These are phyloP conservation scores for Thelonectria rubi DNA, from an alignment of 2,329 filamentous ascomycete genomes.

Conservation along the genomic window DNA sequence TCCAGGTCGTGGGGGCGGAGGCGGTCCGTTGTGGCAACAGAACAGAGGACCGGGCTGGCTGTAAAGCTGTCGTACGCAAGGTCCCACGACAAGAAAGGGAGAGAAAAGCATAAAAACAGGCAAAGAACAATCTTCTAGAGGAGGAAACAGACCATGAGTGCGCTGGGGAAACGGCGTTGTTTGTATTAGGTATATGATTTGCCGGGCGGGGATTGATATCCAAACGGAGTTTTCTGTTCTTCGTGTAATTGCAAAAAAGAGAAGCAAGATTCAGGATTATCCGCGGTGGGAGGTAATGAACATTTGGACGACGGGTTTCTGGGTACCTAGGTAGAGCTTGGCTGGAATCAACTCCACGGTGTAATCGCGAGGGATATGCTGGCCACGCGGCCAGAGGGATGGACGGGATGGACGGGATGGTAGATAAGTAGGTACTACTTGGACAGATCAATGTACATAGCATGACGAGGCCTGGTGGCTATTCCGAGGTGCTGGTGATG, in stretches of 20 bases:
- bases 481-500: background rate
- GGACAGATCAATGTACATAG: constrained; percentile 20
- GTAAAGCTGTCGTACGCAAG: constrained; percentile 57
- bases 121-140: background rate
- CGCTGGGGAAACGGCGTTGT: constrained; percentile 16
- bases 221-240: constrained; percentile 17
- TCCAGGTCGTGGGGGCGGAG: constrained; percentile 40
- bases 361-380: constrained; percentile 30
- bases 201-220: constrained; percentile 13
- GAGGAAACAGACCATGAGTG: constrained; percentile 1
- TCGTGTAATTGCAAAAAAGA: background rate
- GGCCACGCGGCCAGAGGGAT: constrained; percentile 30
- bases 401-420: constrained; percentile 2
- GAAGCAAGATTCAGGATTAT: background rate
- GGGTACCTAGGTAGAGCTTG: constrained; percentile 4
- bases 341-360: constrained; percentile 18
- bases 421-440: constrained; percentile 27
- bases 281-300: constrained; percentile 17
- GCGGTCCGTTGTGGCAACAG: constrained; percentile 63
- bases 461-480: background rate
- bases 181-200: constrained; percentile 3
- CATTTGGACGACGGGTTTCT: constrained; percentile 10
- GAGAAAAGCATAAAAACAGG: constrained; percentile 8
- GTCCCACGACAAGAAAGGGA: constrained; percentile 17
- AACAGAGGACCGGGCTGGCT: constrained; percentile 58